A percentile compares a stretch with the other conserved stretches of the same genome.
Conservation (phyloP, 768 basidiomycete genomes). For the Boletus reticuloceps region DNA sequence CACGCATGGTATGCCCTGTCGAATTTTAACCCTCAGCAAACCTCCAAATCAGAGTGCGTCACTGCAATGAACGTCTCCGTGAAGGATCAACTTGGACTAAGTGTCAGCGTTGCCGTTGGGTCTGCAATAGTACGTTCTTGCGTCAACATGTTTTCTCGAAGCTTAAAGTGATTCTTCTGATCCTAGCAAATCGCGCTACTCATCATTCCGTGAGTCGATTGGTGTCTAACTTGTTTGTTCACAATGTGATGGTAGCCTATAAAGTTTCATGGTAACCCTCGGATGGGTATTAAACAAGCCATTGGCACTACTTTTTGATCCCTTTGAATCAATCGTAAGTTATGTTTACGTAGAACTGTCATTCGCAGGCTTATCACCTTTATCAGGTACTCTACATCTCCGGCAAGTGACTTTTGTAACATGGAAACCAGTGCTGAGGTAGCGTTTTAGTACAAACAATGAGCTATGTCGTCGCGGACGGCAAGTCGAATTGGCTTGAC, state of each 20-base stretch:
- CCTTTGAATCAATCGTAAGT: slow-evolving; percentile 75
- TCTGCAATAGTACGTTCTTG: slow-evolving; percentile 60
- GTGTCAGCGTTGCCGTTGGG: slow-evolving; percentile 81
- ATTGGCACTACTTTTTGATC: slow-evolving; percentile 80
- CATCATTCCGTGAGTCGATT: slow-evolving; percentile 67
- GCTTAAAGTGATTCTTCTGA: not conserved
- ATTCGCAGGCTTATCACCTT: slow-evolving; percentile 8
- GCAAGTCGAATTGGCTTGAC: slow-evolving; percentile 83
- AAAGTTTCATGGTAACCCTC: slow-evolving; percentile 67
- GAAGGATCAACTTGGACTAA: slow-evolving; percentile 77
- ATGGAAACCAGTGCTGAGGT: slow-evolving; percentile 20
- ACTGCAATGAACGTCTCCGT: slow-evolving; percentile 90
- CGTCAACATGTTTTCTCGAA: not conserved
- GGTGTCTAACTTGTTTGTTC: not conserved
- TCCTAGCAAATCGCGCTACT: slow-evolving; percentile 78
- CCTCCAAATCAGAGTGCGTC: slow-evolving; percentile 60
- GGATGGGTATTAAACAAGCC: slow-evolving; percentile 85
- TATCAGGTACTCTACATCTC: slow-evolving; percentile 36
- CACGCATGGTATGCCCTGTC: not conserved
- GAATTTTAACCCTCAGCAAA: not conserved
- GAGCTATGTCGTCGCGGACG: slow-evolving; percentile 78
- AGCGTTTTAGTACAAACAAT: slow-evolving; percentile 67
- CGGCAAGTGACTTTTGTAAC: slow-evolving; percentile 35
- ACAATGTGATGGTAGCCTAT: slow-evolving; percentile 4
- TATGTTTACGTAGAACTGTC: not conserved